A percentile compares a stretch with the other conserved stretches of the same genome.
Evolutionary conservation across 176 grass and related monocot genomes (phyloP).

Genomic region (Carex myosuroides): DNA sequence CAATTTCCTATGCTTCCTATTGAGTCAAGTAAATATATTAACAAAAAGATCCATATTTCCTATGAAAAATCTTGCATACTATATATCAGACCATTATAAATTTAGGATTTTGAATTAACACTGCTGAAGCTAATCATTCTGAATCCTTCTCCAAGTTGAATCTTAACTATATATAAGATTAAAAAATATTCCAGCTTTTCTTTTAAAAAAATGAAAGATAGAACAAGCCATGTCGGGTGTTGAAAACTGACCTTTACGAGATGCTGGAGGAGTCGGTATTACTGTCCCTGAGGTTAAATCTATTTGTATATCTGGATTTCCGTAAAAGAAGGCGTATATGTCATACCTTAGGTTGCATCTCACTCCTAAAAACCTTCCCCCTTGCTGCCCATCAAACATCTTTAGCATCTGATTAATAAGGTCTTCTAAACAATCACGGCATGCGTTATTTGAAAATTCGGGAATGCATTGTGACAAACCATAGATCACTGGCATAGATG

Average conservation of each 20-base stretch:
- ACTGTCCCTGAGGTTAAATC: background rate
- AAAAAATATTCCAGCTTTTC: too few species aligned
- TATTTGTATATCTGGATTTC: background rate
- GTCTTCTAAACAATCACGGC: background rate
- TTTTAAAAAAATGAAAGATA: background rate
- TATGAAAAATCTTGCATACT: too few species aligned
- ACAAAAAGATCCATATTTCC: too few species aligned
- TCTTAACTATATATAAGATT: too few species aligned
- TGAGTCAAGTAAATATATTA: too few species aligned
- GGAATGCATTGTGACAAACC: constrained; percentile 45
- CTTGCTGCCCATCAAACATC: background rate
- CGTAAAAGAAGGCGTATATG: background rate
- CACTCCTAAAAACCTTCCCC: background rate
- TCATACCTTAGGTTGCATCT: constrained; percentile 30
- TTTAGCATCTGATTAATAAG: background rate
- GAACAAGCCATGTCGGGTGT: background rate
- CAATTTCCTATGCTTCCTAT: too few species aligned
- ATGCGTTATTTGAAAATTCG: constrained; percentile 26
- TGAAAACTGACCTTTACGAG: background rate
- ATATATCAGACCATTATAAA: too few species aligned
- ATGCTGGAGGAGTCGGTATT: background rate
- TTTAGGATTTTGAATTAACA: too few species aligned
- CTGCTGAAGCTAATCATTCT: too few species aligned
- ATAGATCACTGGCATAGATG: constrained; percentile 24
- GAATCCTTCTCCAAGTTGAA: too few species aligned